Percentiles rank a stretch among this genome's conserved stretches.
These are phyloP conservation scores for Gaultheria prostrata DNA, from an alignment of 148 eudicot species.

Conservation along the genomic window DNA sequence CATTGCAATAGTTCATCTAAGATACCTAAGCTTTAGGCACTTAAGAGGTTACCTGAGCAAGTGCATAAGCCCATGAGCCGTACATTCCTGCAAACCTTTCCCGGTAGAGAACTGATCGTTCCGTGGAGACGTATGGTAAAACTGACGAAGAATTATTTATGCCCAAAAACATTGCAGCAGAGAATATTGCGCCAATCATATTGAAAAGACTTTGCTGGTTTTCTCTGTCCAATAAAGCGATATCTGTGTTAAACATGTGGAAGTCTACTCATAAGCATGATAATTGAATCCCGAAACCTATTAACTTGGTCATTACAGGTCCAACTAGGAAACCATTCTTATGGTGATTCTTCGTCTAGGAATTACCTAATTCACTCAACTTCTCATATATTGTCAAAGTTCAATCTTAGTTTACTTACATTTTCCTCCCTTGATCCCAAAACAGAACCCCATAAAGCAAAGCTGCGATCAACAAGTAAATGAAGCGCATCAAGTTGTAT, in stretches of 20 bases:
- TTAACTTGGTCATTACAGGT: neutral
- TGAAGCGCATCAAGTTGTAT: slow-evolving; percentile 53
- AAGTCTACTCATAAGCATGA: neutral
- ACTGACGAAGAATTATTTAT: slow-evolving; percentile 46
- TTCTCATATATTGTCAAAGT: neutral
- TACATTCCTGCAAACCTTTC: slow-evolving; percentile 32
- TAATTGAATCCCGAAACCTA: neutral
- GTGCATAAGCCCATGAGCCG: slow-evolving; percentile 21
- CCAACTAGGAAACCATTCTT: neutral
- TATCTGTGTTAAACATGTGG: neutral
- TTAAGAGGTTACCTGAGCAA: slow-evolving; percentile 62
- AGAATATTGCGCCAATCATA: slow-evolving; percentile 56
- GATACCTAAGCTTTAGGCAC: neutral
- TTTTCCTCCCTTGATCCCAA: neutral
- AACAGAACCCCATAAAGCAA: slow-evolving; percentile 38
- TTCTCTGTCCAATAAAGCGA: neutral
- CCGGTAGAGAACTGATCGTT: slow-evolving; percentile 64
- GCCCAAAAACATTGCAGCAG: slow-evolving; percentile 62
- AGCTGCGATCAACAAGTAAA: slow-evolving; percentile 35
- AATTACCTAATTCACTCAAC: neutral
- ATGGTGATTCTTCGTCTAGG: neutral
- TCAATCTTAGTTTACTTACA: slow-evolving; percentile 24
- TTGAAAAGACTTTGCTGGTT: slow-evolving; percentile 34
- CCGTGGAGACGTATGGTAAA: slow-evolving; percentile 52
- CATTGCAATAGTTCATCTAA: neutral